Conservation (phyloP, 805 yeast genomes). For the Grigorovia yakushimaensis region DNA sequence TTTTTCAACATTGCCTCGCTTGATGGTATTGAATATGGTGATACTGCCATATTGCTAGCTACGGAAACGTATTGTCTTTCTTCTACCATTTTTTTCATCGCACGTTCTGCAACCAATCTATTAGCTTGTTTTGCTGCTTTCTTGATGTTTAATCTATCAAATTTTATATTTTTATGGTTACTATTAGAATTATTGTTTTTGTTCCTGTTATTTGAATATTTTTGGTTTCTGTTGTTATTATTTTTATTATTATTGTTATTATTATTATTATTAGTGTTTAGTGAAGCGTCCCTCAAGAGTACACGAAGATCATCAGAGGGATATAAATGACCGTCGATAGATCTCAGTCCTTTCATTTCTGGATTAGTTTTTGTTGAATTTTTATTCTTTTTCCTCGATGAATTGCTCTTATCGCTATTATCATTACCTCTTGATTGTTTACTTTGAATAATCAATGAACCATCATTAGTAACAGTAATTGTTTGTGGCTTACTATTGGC, state of each 20-base stretch:
- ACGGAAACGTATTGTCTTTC: background rate
- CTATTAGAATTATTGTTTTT: background rate
- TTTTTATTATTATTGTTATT: background rate
- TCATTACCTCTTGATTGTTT: background rate
- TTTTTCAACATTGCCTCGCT: background rate
- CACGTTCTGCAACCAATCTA: background rate
- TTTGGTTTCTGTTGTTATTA: background rate
- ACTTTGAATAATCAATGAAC: background rate
- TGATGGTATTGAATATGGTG: background rate
- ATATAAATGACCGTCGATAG: conserved; percentile 22
- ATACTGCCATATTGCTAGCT: background rate
- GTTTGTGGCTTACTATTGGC: background rate
- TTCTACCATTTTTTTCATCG: background rate
- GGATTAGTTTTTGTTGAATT: background rate
- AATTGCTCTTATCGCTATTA: background rate
- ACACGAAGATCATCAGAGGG: conserved; percentile 18
- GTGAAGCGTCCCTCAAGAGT: conserved; percentile 13
- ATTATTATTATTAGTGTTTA: conserved; percentile 3
- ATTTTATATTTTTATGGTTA: background rate
- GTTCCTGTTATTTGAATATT: background rate
- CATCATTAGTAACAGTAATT: background rate
- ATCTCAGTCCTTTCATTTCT: conserved; percentile 11
- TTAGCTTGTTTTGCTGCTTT: background rate
- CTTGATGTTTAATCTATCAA: background rate
- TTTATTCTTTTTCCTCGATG: background rate